Conservation (phyloP, 495 filamentous ascomycete genomes). For the Penicillium alfredii region DNA sequence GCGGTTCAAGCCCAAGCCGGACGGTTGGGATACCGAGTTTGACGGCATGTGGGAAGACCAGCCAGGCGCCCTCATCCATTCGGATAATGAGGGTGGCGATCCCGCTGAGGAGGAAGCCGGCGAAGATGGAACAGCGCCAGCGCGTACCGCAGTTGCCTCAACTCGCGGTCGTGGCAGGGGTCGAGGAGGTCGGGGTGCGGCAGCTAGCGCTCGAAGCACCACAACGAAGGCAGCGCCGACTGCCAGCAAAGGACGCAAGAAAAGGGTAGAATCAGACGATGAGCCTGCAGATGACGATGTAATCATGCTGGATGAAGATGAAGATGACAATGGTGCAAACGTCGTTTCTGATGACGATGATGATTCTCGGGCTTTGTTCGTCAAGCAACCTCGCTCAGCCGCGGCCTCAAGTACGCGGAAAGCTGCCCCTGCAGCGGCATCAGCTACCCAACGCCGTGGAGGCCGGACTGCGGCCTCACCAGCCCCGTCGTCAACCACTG, state of each 20-base stretch:
- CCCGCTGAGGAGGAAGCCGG: slow-evolving; percentile 42
- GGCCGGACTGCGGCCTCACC: slow-evolving; percentile 35
- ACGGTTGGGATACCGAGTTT: slow-evolving; percentile 77
- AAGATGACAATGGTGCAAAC: slow-evolving; percentile 53
- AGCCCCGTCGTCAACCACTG: slow-evolving; percentile 41
- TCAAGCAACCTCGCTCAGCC: slow-evolving; percentile 44
- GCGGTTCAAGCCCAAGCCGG: slow-evolving; percentile 70
- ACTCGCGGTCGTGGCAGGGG: slow-evolving; percentile 47
- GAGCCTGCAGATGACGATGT: slow-evolving; percentile 60
- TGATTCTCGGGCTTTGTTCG: slow-evolving; percentile 48
- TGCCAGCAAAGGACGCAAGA: slow-evolving; percentile 29
- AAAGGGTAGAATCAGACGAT: slow-evolving; percentile 49
- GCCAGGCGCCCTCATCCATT: slow-evolving; percentile 58
- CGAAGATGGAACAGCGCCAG: slow-evolving; percentile 32
- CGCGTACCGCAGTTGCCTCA: slow-evolving; percentile 27
- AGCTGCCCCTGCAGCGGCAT: slow-evolving; percentile 20
- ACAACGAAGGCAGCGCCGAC: slow-evolving; percentile 39
- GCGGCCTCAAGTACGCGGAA: slow-evolving; percentile 22
- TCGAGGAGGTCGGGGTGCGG: slow-evolving; percentile 41
- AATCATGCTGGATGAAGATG: slow-evolving; percentile 54
- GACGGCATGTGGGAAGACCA: slow-evolving; percentile 83
- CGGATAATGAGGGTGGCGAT: slow-evolving; percentile 47
- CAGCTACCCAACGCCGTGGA: slow-evolving; percentile 21
- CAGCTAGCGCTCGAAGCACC: slow-evolving; percentile 31
- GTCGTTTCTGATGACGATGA: slow-evolving; percentile 33